Evolutionary conservation across 225 moss, liverwort and hornwort genomes (phyloP), one percentile per base, ranked within the genome.

Genomic region (Pseudisothecium myosuroides): DNA sequence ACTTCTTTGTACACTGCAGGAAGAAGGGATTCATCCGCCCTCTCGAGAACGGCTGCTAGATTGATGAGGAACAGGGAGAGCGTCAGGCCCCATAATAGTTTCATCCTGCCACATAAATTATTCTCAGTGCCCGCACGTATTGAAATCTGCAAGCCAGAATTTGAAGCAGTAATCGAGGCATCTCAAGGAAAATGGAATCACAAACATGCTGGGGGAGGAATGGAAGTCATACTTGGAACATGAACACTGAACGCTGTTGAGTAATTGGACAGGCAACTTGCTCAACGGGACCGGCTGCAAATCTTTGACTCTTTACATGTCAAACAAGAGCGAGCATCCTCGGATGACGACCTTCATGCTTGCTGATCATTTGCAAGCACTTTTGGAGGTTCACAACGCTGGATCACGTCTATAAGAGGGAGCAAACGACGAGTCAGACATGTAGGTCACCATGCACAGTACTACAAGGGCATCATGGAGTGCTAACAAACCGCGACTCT

Each of bases 1-100:
- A 98, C 93, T 93, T 98, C 98, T 86, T 97, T 98, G 92, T 98
- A 98, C 77, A 98, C 98, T 28, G 98, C 98, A 85, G 98, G 98
- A 49, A 98, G 95, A 39, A 98, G 86, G 63, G 95, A 88, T 88
- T 98, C 98, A 83, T 98, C 98, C 61, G 98, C 98, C 88, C 72
- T 96, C 92, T 98, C 98, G 78, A 98, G 74, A 62, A 98, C 91
- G 55, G 97, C 96, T 76, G 98, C 98, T 82, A 98, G 79, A 85
- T 98, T 98, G 88, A 98, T 97, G 56, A 98, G 90, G 69, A 97
- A 58, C 6, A 98, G 91, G 29, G 98, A 98, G 28, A 96, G 63
- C 29, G 97, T 94, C 76, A 98, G 45, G 68, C 96, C 96, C 90
- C 94, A 95, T 34, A 94, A 22, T 50, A 85, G 62, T 82, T 92